A percentile compares a stretch with the other conserved stretches of the same genome.
These are phyloP conservation scores for Botrytis byssoidea DNA, from an alignment of 2,329 filamentous ascomycete genomes.

Conservation along the genomic window DNA sequence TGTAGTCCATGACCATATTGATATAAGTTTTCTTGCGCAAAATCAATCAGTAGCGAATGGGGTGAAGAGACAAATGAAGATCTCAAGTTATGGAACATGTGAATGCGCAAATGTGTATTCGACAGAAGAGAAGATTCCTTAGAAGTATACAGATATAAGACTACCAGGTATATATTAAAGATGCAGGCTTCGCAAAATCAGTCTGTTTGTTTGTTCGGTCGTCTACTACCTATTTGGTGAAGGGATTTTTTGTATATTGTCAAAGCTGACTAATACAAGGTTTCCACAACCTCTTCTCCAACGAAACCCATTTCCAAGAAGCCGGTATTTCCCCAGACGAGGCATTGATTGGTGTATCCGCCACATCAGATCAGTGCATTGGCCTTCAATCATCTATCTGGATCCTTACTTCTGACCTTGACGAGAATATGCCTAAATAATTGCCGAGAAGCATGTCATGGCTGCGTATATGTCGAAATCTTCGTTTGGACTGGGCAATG, in stretches of 20 bases:
- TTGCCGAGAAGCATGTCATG: constrained; percentile 4
- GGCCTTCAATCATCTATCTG: neutral
- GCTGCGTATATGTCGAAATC: neutral
- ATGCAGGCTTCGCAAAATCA: too few relatives aligned
- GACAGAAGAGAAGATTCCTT: too few relatives aligned
- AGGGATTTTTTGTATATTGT: neutral
- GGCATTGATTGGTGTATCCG: neutral
- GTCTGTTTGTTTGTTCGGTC: too few relatives aligned
- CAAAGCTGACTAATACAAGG: neutral
- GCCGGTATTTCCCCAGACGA: neutral
- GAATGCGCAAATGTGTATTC: too few relatives aligned
- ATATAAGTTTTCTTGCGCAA: too few relatives aligned
- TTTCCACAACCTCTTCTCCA: neutral
- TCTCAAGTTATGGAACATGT: too few relatives aligned
- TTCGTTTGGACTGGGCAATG: neutral
- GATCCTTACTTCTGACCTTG: neutral
- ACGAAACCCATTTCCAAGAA: neutral
- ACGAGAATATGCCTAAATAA: neutral
- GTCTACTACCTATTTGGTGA: too few relatives aligned
- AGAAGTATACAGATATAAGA: rapidly evolving
- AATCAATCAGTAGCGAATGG: too few relatives aligned
- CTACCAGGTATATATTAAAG: too few relatives aligned
- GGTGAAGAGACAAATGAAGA: too few relatives aligned
- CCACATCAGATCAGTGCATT: neutral
- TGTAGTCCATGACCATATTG: too few relatives aligned